Conservation (phyloP, 2,329 filamentous ascomycete genomes). For the Alternaria incomplexa region DNA sequence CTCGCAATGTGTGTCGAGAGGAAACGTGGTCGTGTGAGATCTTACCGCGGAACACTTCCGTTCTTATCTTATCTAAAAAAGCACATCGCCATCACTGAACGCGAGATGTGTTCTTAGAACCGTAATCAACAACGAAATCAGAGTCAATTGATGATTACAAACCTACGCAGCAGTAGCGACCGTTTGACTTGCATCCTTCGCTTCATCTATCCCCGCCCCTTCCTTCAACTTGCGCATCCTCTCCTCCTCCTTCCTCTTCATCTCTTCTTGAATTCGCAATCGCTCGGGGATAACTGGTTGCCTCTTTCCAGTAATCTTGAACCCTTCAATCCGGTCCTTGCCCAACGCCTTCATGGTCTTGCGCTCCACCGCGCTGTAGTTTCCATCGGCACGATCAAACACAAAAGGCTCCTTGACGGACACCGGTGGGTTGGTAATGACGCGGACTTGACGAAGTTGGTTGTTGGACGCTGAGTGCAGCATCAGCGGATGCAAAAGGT, state of each 20-base stretch:
- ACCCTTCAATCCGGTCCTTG: constrained; percentile 56
- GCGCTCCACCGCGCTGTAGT: constrained; percentile 63
- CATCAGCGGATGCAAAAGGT: constrained; percentile 66
- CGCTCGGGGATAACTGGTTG: constrained; percentile 60
- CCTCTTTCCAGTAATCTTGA: constrained; percentile 59
- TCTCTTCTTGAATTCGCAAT: constrained; percentile 55
- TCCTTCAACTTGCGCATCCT: constrained; percentile 49
- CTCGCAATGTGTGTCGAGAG: background rate
- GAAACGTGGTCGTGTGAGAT: background rate
- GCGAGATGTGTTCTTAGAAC: background rate
- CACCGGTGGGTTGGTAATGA: constrained; percentile 65
- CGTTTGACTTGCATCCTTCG: background rate
- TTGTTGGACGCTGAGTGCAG: constrained; percentile 63
- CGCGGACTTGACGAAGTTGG: constrained; percentile 53
- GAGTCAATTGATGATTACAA: background rate
- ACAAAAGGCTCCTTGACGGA: constrained; percentile 59
- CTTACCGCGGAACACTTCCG: background rate
- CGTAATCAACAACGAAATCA: background rate
- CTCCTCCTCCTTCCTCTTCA: constrained; percentile 58
- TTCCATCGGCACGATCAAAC: constrained; percentile 57
- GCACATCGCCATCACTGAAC: background rate
- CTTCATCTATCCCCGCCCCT: constrained; percentile 13
- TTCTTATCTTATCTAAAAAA: background rate
- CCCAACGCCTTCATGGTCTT: constrained; percentile 61
- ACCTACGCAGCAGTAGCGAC: constrained; percentile 4